phyloP scores from a whole-genome alignment of 2,329 filamentous ascomycete species.

The Alternaria sp. region DNA sequence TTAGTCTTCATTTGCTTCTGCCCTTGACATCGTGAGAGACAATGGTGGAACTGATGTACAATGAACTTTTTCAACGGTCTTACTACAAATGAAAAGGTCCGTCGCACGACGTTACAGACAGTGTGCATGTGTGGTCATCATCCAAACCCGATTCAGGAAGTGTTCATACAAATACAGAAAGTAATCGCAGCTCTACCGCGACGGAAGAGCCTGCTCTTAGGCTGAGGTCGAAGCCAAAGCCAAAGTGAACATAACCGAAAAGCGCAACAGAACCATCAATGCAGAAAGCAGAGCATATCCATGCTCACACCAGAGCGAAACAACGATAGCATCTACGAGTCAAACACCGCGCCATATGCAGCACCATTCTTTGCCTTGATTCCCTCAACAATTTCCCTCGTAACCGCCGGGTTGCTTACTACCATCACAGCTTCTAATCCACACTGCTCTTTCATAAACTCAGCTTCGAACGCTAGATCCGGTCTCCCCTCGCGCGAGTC shows the following conservation, averaged over 20 bases:
- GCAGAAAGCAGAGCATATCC: not conserved
- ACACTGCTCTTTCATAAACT: not conserved
- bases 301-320: no score
- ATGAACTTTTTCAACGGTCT: not conserved
- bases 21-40: not conserved
- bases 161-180: not conserved
- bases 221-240: not conserved
- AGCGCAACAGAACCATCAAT: not conserved
- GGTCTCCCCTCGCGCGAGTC: constrained; percentile 14
- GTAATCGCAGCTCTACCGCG: not conserved
- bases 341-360: constrained; percentile 33
- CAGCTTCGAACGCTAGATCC: constrained; percentile 22
- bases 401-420: constrained; percentile 26
- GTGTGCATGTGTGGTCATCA: not conserved
- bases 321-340: constrained; percentile 12
- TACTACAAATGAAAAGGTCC: not conserved
- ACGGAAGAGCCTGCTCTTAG: not conserved
- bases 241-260: not conserved
- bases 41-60: not conserved
- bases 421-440: constrained; percentile 26
- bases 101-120: not conserved
- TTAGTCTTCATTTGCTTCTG: not conserved
- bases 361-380: constrained; percentile 15
- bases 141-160: not conserved
- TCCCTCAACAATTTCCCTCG: constrained; percentile 17